Evolutionary conservation across 352 stramenopile genomes (phyloP).

Genomic region (Phytophthora citrophthora): DNA sequence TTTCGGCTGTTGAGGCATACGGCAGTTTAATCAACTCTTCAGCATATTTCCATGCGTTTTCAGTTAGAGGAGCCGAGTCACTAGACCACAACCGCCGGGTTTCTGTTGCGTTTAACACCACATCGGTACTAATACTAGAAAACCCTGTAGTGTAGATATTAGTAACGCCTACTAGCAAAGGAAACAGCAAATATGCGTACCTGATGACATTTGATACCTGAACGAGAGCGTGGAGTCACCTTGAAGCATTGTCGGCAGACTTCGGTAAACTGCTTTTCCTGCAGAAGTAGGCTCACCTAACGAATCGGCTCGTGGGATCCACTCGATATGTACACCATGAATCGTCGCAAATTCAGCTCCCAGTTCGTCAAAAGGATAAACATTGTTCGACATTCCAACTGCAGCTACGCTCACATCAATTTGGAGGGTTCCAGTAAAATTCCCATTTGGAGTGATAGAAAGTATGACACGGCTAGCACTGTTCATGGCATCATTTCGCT

Average conservation of each 20-base stretch:
- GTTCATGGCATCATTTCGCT: conserved; percentile 13
- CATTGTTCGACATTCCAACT: conserved; percentile 3
- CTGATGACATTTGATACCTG: conserved; percentile 42
- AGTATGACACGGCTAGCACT: conserved; percentile 23
- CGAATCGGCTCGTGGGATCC: conserved; percentile 22
- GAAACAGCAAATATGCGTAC: conserved; percentile 11
- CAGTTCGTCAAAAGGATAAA: conserved; percentile 20
- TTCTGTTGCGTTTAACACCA: conserved; percentile 39
- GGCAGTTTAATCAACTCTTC: conserved; percentile 22
- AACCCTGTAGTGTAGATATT: conserved; percentile 29
- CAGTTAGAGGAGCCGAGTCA: conserved; percentile 1
- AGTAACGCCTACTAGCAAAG: too few species aligned
- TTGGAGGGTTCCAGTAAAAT: conserved; percentile 28
- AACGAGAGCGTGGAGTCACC: conserved; percentile 38
- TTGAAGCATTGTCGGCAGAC: conserved; percentile 23
- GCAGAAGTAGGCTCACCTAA: background rate
- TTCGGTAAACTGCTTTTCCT: conserved; percentile 37
- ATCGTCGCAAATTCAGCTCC: conserved; percentile 13
- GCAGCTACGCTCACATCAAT: conserved; percentile 28
- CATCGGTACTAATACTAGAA: conserved; percentile 39
- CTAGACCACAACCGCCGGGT: conserved; percentile 44
- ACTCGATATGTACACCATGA: conserved; percentile 35
- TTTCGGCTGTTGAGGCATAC: conserved; percentile 27
- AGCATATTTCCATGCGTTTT: conserved; percentile 41
- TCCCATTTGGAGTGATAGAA: conserved; percentile 15